phyloP scores from a whole-genome alignment of 2,329 filamentous ascomycete genomes.

The Aspergillus sp. region DNA sequence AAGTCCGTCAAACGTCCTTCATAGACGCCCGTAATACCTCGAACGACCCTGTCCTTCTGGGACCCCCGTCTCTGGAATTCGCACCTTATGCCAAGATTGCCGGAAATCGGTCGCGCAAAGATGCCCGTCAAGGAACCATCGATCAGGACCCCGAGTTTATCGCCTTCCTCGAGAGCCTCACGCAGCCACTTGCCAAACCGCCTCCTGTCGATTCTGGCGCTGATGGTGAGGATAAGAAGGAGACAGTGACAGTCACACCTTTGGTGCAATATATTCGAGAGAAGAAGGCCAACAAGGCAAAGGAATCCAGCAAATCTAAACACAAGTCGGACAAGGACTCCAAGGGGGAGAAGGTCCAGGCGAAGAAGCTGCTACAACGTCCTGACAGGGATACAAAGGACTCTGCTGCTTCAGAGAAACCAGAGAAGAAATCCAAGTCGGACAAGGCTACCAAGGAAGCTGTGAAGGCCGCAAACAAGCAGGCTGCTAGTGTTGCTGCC shows the following conservation, averaged over 20 bases:
- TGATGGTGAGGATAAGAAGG: constrained; percentile 54
- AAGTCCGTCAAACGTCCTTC: constrained; percentile 70
- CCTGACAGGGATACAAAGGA: constrained; percentile 36
- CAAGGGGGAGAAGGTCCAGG: constrained; percentile 45
- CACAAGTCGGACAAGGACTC: constrained; percentile 46
- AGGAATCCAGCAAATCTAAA: constrained; percentile 53
- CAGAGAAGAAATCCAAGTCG: constrained; percentile 41
- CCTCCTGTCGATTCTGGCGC: constrained; percentile 53
- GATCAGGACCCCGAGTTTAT: constrained; percentile 97
- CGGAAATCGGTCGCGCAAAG: constrained; percentile 70
- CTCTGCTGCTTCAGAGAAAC: constrained; percentile 36
- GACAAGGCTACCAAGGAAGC: constrained; percentile 66
- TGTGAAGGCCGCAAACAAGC: constrained; percentile 58
- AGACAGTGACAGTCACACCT: constrained; percentile 78
- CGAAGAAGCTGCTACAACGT: constrained; percentile 46
- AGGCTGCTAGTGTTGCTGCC: constrained; percentile 36
- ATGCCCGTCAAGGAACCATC: constrained; percentile 88
- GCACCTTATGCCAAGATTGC: constrained; percentile 83
- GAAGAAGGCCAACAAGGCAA: constrained; percentile 80
- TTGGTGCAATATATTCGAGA: constrained; percentile 87
- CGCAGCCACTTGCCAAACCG: constrained; percentile 67
- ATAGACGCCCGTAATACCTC: constrained; percentile 79
- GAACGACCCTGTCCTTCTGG: constrained; percentile 71
- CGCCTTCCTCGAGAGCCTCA: constrained; percentile 83
- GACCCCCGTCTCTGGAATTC: constrained; percentile 78